Base-by-base conservation (phyloP, 2,329 filamentous ascomycete species). In the Monilinia vaccinii-corymbosi region DNA sequence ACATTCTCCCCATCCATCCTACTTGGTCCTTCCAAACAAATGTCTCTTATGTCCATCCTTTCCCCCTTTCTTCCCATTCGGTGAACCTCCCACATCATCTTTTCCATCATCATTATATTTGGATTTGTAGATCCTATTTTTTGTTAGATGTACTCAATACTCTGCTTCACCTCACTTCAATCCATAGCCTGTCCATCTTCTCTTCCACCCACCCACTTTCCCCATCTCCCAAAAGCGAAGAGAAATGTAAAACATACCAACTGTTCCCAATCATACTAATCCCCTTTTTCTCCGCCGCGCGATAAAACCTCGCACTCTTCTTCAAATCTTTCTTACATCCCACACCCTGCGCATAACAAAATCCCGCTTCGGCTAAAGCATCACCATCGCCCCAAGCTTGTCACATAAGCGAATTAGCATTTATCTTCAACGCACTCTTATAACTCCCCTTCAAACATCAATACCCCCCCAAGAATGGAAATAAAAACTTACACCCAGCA, bases 191-290 rank as follows among this genome's bases (percentile, higher is more conserved):
- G n/a, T n/a, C n/a, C n/a, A n/a, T n/a, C n/a, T n/a, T n/a, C 23
- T n/a, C 9, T 14, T n/a, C 13, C 23, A 6, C 25, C 18, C 2
- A 10, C 7, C 50, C 4, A 9, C 9, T 16, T 4, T 10, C 23
- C 48, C 10, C 32, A 34, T 2, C 21, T 18, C 11, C 25, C 4
- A 4, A 28, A 32, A 28, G 48, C 49, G 8, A 31, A 7, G n/a
- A 40, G 21, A 9, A 23, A 23, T 36, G 56, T 44, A 52, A 62
- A 60, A 82, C 89, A 72, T 79, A 96, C 93, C 94, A 99, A 78
- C 91, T 97, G 73, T 97, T 97, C 59, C 94, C 94, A 60, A 96
- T 88, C 91, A 97, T 97, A 74, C 85, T 96, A 79, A 97, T 92
- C 8, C 94, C 94, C 75, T 94, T 94, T 28, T 87, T 85, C 73